Percentiles rank a stretch among this genome's conserved stretches.
Evolutionary conservation across 2,329 filamentous ascomycete species (phyloP).

Genomic region (Penicillium psychrosexuale): DNA sequence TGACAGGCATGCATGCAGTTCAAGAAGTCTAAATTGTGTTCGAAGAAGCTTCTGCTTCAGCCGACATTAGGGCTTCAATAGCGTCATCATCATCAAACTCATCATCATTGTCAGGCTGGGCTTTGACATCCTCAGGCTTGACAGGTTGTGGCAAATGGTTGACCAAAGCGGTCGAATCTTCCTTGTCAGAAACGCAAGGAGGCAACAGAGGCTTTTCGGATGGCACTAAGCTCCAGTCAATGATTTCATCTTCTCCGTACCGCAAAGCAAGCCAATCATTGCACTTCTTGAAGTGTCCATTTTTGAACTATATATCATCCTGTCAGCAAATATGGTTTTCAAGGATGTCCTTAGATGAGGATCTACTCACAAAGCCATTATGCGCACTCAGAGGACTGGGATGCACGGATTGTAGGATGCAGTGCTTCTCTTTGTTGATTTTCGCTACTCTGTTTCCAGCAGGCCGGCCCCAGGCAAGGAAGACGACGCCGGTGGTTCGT

Average conservation of each 20-base stretch:
- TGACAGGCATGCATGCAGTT: background rate
- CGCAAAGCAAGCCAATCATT: constrained; percentile 68
- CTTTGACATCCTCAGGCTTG: constrained; percentile 10
- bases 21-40: background rate
- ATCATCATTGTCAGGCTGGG: constrained; percentile 27
- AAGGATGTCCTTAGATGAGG: background rate
- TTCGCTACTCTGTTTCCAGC: constrained; percentile 75
- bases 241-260: constrained; percentile 75
- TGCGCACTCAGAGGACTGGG: constrained; percentile 87
- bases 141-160: constrained; percentile 8
- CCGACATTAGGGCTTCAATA: constrained; percentile 39
- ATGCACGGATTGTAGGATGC: constrained; percentile 82
- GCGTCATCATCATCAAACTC: constrained; percentile 46
- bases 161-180: constrained; percentile 18
- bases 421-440: constrained; percentile 70
- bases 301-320: constrained; percentile 35
- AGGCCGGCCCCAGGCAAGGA: constrained; percentile 87
- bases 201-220: constrained; percentile 14
- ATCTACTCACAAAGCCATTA: constrained; percentile 65
- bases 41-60: constrained; percentile 14
- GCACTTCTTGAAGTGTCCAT: constrained; percentile 49
- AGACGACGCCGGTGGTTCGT: constrained; percentile 79
- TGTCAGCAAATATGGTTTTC: background rate
- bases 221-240: constrained; percentile 74
- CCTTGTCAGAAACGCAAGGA: constrained; percentile 20